Conservation (phyloP, 1,139 yeast species). For the Maudiozyma humilis region DNA sequence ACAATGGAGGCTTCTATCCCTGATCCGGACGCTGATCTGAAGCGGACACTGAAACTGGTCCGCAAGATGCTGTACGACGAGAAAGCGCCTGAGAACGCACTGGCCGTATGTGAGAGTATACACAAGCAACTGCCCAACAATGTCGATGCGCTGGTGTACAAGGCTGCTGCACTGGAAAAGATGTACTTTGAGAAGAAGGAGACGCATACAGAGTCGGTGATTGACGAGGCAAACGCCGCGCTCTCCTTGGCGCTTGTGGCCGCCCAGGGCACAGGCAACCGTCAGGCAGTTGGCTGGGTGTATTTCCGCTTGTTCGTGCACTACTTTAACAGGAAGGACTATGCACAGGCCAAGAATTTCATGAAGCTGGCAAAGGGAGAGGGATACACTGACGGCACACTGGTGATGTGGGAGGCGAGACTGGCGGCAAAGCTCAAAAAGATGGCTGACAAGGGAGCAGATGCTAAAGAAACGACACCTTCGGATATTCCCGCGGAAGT, state of each 20-base stretch:
- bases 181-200: constrained; percentile 27
- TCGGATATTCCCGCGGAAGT: constrained; percentile 1
- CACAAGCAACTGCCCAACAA: constrained; percentile 38
- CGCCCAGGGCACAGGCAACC: constrained; percentile 46
- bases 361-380: constrained; percentile 43
- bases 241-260: constrained; percentile 47
- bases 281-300: constrained; percentile 48
- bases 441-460: constrained; percentile 5
- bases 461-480: background rate
- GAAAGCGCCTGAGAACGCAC: constrained; percentile 35
- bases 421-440: constrained; percentile 32
- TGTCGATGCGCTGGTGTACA: constrained; percentile 44
- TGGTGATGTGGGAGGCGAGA: constrained; percentile 46
- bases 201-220: constrained; percentile 35
- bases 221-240: constrained; percentile 43
- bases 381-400: constrained; percentile 41
- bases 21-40: constrained; percentile 9
- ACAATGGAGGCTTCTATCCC: background rate
- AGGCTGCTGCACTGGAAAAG: constrained; percentile 52
- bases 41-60: constrained; percentile 23
- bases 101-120: constrained; percentile 31
- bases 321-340: constrained; percentile 41
- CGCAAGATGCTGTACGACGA: constrained; percentile 32
- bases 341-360: constrained; percentile 41
- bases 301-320: constrained; percentile 53